A percentile compares a stretch with the other conserved stretches of the same genome.
phyloP scores from a whole-genome alignment of 768 basidiomycete genomes.

The Lactarius trivialis region DNA sequence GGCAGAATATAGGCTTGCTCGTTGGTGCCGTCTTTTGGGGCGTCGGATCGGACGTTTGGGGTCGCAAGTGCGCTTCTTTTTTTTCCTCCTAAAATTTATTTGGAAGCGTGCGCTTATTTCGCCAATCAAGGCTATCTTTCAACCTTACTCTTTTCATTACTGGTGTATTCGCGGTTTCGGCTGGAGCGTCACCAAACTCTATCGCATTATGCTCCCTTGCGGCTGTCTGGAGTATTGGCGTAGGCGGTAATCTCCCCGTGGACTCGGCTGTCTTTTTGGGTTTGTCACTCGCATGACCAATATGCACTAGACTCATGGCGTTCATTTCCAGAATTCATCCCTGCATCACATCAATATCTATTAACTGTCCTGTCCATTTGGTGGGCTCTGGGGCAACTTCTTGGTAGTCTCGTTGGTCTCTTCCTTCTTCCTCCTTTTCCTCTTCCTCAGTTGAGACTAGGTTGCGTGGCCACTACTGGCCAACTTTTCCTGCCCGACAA shows the following conservation, averaged over 20 bases:
- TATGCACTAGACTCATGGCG: too few relatives aligned
- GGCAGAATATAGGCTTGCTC: conserved; percentile 65
- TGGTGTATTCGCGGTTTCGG: conserved; percentile 56
- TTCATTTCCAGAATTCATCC: conserved; percentile 51
- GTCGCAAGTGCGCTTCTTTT: conserved; percentile 42
- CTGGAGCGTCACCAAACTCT: conserved; percentile 52
- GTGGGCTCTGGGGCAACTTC: conserved; percentile 74
- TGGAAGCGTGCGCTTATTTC: neutral
- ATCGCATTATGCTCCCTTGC: conserved; percentile 45
- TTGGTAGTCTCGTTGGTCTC: conserved; percentile 41
- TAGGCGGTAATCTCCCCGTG: conserved; percentile 69
- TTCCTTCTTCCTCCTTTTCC: neutral
- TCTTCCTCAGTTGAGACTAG: conserved; percentile 27
- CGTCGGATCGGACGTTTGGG: conserved; percentile 64
- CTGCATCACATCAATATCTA: conserved; percentile 67
- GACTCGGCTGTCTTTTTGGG: conserved; percentile 73
- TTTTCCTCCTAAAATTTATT: neutral
- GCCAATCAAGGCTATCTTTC: conserved; percentile 45
- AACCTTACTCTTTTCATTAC: conserved; percentile 66
- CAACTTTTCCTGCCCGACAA: conserved; percentile 53
- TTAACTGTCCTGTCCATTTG: conserved; percentile 69
- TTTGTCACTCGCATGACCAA: conserved; percentile 26
- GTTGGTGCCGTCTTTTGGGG: conserved; percentile 69
- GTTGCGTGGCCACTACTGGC: conserved; percentile 69
- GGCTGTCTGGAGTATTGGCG: conserved; percentile 58